phyloP scores from a whole-genome alignment of 768 basidiomycete genomes.

The Leccinum subgranulosum region DNA sequence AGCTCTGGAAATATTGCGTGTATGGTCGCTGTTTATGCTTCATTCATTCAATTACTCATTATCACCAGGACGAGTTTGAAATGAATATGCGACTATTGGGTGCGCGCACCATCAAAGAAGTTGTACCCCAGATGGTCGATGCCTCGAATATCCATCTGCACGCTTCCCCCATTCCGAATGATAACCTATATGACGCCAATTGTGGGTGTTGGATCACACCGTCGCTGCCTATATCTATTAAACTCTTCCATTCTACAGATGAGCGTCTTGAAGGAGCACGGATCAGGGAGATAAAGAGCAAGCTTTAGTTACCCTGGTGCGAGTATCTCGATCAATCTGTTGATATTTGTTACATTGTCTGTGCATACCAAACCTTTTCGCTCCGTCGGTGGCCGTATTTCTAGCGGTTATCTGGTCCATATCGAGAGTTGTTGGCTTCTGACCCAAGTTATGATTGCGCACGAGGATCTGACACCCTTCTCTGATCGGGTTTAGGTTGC shows the following conservation, averaged over 20 bases:
- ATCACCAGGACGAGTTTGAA: slow-evolving; percentile 85
- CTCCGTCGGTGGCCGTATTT: background rate
- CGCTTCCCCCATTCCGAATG: slow-evolving; percentile 63
- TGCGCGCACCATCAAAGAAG: slow-evolving; percentile 72
- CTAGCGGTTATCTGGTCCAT: background rate
- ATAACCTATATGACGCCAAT: slow-evolving; percentile 73
- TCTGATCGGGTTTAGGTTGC: background rate
- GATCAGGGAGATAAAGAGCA: slow-evolving; percentile 37
- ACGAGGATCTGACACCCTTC: background rate
- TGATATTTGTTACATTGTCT: background rate
- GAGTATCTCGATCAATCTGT: background rate
- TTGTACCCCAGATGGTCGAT: slow-evolving; percentile 90
- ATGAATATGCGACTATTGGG: slow-evolving; percentile 96
- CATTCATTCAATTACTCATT: background rate
- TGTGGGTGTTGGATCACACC: slow-evolving; percentile 52
- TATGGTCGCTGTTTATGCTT: slow-evolving; percentile 28
- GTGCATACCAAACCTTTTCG: background rate
- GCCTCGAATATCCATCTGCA: slow-evolving; percentile 66
- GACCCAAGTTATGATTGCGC: background rate
- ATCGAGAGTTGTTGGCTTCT: background rate
- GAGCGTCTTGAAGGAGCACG: slow-evolving; percentile 43
- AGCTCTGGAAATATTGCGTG: slow-evolving; percentile 75
- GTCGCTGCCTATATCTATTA: background rate
- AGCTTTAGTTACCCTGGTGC: slow-evolving; percentile 29
- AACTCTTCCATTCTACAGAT: slow-evolving; percentile 30